Evolutionary conservation across 2,329 filamentous ascomycete species (phyloP).

Genomic region (Xylogone sp.): DNA sequence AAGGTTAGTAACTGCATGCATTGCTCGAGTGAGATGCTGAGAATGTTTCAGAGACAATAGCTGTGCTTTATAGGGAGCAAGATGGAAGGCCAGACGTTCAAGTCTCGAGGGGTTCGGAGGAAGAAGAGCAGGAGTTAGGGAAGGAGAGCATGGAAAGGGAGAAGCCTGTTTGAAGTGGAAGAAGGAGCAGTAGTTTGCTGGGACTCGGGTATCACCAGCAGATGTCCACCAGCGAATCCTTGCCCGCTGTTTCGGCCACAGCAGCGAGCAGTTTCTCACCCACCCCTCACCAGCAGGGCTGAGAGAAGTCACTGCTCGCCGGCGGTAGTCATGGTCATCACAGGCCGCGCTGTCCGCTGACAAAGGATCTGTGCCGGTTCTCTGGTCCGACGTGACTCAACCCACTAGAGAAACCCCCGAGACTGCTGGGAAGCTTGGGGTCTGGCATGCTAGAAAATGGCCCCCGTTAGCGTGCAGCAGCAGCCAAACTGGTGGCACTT

Average conservation of each 20-base stretch:
- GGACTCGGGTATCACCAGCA: not conserved
- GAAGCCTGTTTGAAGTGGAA: not conserved
- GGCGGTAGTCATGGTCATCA: too few relatives aligned
- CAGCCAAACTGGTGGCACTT: too few relatives aligned
- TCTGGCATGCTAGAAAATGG: too few relatives aligned
- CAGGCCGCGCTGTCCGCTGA: too few relatives aligned
- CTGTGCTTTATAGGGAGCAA: not conserved
- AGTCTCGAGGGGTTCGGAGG: too few relatives aligned
- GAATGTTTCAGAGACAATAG: constrained; percentile 2
- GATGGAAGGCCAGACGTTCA: not conserved
- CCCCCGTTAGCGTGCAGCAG: too few relatives aligned
- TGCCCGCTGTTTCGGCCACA: not conserved
- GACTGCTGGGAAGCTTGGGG: too few relatives aligned
- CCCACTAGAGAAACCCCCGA: too few relatives aligned
- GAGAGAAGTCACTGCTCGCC: not conserved
- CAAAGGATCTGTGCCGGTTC: too few relatives aligned
- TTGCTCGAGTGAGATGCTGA: constrained; percentile 1
- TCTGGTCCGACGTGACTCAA: too few relatives aligned
- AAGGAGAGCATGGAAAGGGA: not conserved
- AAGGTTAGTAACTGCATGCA: constrained; percentile 13
- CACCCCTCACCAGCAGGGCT: not conserved
- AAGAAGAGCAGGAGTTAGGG: not conserved
- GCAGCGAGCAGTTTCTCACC: not conserved
- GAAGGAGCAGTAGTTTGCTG: not conserved
- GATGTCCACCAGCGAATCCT: not conserved